Base-by-base conservation (phyloP, 2,329 filamentous ascomycete species). In the Aspergillus flavus region DNA sequence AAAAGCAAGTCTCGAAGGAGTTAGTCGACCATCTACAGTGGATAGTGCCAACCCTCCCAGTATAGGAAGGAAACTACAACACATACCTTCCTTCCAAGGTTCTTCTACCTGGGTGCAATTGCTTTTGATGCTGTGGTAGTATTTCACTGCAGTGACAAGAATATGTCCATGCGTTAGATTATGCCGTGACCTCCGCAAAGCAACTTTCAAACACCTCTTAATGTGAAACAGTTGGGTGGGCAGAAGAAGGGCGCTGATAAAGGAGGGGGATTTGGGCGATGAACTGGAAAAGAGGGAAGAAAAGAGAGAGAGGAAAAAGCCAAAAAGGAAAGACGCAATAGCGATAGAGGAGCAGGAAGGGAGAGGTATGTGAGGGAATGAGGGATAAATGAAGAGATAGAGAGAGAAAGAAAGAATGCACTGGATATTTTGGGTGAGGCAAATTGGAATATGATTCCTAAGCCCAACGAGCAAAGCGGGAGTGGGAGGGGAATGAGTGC, bases 81-180 rank as follows among this genome's bases (percentile, higher is more conserved):
- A 63, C 61, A 50, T 61, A 65, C 63, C 63, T 61, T 62, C 21
- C 45, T 41, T 52, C 26, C 48, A 52, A 52, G 3, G 28, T 32
- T 32, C 28, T 36, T 36, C 16, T 52, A 52, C 21, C 48, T 12
- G 28, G 10, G 28, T 23, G 28, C 19, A 34, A 21, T 21, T 6
- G 16, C 12, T 21, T 19, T 52, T 32, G 28, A 34, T 12, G 16
- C 28, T 30, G 48, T 32, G 21, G 16, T 52, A n/a, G 48, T 32
- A n/a, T 28, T 52, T n/a, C 28, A 32, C 48, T n/a, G 16, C 28
- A 32, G 48, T 7, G 14, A 32, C 28, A 30, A 30, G 30, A 26
- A 50, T n/a, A 52, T 52, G 48, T 6, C 7, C 26, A 52, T n/a
- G 28, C 16, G 28, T 52, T 21, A 52, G 48, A 52, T 12, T 34